phyloP scores from a whole-genome alignment of 805 yeast genomes.

The Sugiyamaella boreocaroliniensis region DNA sequence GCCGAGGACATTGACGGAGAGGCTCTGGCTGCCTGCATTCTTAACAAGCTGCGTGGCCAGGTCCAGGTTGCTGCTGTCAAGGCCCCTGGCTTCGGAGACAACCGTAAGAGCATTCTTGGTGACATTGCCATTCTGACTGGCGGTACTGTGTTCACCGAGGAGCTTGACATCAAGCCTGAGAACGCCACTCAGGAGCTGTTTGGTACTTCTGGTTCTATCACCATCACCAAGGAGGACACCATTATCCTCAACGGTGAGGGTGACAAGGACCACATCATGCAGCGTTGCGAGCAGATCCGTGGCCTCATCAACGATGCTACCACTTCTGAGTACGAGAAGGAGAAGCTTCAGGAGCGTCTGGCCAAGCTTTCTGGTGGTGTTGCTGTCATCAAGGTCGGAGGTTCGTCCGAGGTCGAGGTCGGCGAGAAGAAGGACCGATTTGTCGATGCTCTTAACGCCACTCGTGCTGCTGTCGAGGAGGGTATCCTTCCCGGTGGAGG shows the following conservation, averaged over 20 bases:
- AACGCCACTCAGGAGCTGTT: constrained; percentile 83
- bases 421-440: constrained; percentile 99
- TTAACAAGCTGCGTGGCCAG: constrained; percentile 96
- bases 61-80: constrained; percentile 95
- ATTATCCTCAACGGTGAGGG: constrained; percentile 92
- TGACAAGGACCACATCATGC: constrained; percentile 65
- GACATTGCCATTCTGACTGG: constrained; percentile 94
- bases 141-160: constrained; percentile 83
- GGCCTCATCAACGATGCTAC: constrained; percentile 64
- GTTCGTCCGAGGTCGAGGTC: constrained; percentile 93
- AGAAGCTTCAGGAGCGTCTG: constrained; percentile 93
- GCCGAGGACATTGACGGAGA: constrained; percentile 98
- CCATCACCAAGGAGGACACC: constrained; percentile 93
- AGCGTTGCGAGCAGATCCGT: constrained; percentile 93
- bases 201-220: constrained; percentile 86
- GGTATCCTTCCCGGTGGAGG: constrained; percentile 99
- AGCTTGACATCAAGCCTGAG: constrained; percentile 91
- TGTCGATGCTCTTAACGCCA: constrained; percentile 97
- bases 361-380: constrained; percentile 98
- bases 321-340: constrained; percentile 84
- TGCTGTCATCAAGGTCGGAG: constrained; percentile 96
- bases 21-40: constrained; percentile 95
- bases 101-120: constrained; percentile 92
- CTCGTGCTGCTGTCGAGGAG: constrained; percentile 98
- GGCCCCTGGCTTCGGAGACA: constrained; percentile 99